Percentiles rank a stretch among this genome's conserved stretches.
These are phyloP conservation scores for Russula olivacea DNA, from an alignment of 768 basidiomycete species.

Conservation along the genomic window DNA sequence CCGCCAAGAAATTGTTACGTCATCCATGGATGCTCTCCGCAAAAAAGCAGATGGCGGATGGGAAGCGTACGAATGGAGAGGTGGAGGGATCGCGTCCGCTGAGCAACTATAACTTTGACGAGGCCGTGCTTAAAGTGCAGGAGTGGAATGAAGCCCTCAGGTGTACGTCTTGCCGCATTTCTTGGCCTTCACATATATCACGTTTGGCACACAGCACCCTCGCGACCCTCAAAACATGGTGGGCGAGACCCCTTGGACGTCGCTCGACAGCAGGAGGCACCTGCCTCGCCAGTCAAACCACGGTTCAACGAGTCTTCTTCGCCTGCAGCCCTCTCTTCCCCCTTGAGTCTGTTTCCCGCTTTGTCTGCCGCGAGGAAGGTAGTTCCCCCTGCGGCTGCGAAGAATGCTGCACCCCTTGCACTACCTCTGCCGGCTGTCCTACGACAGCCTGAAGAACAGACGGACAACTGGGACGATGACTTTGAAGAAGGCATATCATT, in stretches of 20 bases:
- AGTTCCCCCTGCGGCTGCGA: conserved; percentile 17
- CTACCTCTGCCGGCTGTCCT: conserved; percentile 60
- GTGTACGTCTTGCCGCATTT: conserved; percentile 43
- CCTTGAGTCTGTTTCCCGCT: conserved; percentile 15
- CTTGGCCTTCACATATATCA: conserved; percentile 3
- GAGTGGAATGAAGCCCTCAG: conserved; percentile 98
- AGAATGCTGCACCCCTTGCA: conserved; percentile 26
- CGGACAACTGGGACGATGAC: conserved; percentile 98
- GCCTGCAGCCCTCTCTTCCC: conserved; percentile 16
- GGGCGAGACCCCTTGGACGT: conserved; percentile 34
- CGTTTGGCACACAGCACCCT: conserved; percentile 46
- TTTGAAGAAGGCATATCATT: conserved; percentile 92
- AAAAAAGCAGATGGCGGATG: conserved; percentile 59
- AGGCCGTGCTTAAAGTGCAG: conserved; percentile 91
- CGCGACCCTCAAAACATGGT: conserved; percentile 61
- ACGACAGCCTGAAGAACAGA: conserved; percentile 76
- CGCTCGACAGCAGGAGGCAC: conserved; percentile 48
- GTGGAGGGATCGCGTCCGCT: conserved; percentile 40
- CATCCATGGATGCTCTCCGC: conserved; percentile 97
- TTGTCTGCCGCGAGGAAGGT: conserved; percentile 23
- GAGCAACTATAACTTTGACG: conserved; percentile 87
- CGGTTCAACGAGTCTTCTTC: conserved; percentile 11
- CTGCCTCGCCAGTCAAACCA: conserved; percentile 27
- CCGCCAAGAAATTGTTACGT: conserved; percentile 83
- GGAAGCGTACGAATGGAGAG: conserved; percentile 35